Base-by-base conservation (phyloP, 257 asterid species). In the Leonotis leonurus region DNA sequence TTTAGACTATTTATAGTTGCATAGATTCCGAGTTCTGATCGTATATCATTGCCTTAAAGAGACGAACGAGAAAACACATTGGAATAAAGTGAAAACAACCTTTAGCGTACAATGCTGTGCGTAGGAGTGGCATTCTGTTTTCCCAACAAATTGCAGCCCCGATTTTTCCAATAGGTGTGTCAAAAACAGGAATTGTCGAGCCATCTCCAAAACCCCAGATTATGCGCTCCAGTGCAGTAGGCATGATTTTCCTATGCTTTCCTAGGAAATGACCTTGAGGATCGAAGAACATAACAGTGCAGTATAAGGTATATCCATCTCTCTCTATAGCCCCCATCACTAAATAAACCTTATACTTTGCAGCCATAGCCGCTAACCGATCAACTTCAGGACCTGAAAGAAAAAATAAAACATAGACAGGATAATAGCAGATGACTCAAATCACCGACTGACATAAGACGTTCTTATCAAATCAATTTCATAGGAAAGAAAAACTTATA, bases 101-200 rank as follows among this genome's bases (percentile, higher is more conserved):
- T 82, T 93, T 93, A 39, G 89, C 97, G 79, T 93, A 89, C 95
- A 93, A 76, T 21, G 96, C 96, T 8, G 95, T 89, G 75, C 97
- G 80, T 56, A 93, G 57, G 69, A 93, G 95, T 41, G 99, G 99
- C 99, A 89, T 93, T 72, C 85, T 75, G 70, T 93, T 93, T 78
- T 93, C 97, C 99, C 99, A 93, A 78, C 99, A 93, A 68, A 93
- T 87, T 26, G 99, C 99, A 17, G 95, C 99, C 39, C 99, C 97
- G 0, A 93, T 87, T 74, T 89, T 93, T 14, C 97, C 97, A 63
- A 93, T 53, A 32, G 99, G 86, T 10, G 99, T 93, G 62, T 93
- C 94, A 27, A 81, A 89, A 69, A 89, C 95, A 3, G 96, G 99
- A 71, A 89, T 87, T 14, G 99, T 93, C 17, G 97, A 89, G 10